These are phyloP conservation scores for Malus hybrid DNA, from an alignment of 331 rosid species.

Conservation along the genomic window DNA sequence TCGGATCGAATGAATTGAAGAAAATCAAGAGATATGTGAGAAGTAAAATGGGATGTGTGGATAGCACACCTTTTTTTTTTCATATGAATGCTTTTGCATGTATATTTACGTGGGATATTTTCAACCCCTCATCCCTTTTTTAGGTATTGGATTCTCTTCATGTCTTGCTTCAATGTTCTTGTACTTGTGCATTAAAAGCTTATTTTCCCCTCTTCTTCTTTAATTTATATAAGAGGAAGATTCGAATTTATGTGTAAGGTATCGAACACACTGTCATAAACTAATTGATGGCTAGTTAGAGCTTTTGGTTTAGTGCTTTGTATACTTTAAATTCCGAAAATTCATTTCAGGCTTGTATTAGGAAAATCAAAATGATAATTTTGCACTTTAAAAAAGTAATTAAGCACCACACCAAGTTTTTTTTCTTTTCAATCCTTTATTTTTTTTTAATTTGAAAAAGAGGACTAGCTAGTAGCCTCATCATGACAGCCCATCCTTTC, in stretches of 20 bases:
- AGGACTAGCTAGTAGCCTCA: too few relatives aligned
- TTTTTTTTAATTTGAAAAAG: too few relatives aligned
- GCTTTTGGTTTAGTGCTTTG: neutral
- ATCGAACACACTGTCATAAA: neutral
- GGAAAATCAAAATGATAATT: neutral
- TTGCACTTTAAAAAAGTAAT: neutral
- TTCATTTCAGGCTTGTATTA: neutral
- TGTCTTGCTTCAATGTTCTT: neutral
- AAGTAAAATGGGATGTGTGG: too few relatives aligned
- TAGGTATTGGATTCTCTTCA: constrained; percentile 13
- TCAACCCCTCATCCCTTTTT: neutral
- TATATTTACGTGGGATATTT: neutral
- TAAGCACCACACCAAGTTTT: neutral
- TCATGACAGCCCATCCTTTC: too few relatives aligned
- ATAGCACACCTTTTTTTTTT: neutral
- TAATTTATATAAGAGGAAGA: neutral
- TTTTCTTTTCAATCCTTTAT: too few relatives aligned
- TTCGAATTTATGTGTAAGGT: neutral
- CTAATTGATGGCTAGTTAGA: too few relatives aligned
- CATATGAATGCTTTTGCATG: neutral
- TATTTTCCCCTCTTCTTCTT: neutral
- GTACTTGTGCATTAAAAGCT: neutral
- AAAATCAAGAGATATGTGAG: too few relatives aligned
- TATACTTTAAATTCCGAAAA: neutral
- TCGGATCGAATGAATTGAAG: too few relatives aligned